Percentiles rank a stretch among this genome's conserved stretches.
Conservation (phyloP, 2,329 filamentous ascomycete species). For the Alternaria brassicae region DNA sequence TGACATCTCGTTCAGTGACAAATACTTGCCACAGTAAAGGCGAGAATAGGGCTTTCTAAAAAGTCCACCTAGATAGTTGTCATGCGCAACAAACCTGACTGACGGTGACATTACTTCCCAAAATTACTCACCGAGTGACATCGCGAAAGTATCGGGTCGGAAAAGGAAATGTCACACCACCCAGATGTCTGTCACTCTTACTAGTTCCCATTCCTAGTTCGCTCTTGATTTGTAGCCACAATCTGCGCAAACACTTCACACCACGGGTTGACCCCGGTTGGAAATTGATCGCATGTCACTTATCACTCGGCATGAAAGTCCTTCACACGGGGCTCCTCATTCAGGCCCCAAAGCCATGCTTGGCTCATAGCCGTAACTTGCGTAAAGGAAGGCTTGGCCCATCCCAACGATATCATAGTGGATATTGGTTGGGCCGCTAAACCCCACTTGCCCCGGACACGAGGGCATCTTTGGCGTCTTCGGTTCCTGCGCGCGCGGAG, state of each 20-base stretch:
- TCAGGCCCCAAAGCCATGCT: neutral
- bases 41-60: neutral
- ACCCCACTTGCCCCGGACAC: neutral
- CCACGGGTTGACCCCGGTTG: no score
- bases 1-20: no score
- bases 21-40: neutral
- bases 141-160: neutral
- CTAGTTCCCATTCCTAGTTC: neutral
- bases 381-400: conserved; percentile 1
- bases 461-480: no score
- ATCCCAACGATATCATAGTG: neutral
- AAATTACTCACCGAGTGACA: neutral
- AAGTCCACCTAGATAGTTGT: neutral
- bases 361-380: conserved; percentile 7
- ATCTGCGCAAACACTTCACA: neutral
- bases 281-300: neutral
- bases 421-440: neutral
- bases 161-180: neutral
- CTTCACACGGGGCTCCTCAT: neutral
- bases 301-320: neutral
- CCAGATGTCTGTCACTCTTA: neutral
- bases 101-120: neutral
- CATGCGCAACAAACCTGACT: neutral
- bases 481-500: neutral
- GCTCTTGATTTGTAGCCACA: neutral